These are phyloP conservation scores for Lenwebbia sp. DNA, from an alignment of 345 rosid genomes.

Conservation along the genomic window DNA sequence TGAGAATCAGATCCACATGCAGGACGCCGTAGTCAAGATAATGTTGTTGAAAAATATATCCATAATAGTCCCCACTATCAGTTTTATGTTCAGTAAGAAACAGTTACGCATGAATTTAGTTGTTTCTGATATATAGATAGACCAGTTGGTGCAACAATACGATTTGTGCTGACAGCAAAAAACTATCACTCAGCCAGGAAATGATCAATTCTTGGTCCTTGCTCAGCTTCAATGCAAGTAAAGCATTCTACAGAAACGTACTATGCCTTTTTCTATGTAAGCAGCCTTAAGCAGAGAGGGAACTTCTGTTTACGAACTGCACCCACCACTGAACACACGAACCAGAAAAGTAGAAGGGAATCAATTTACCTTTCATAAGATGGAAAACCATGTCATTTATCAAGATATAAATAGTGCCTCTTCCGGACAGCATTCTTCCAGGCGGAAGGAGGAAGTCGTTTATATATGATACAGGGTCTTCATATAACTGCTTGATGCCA, in stretches of 20 bases:
- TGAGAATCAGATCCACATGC: background rate
- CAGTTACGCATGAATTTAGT: background rate
- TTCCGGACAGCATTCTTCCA: constrained; percentile 66
- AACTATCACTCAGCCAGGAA: background rate
- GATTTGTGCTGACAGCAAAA: background rate
- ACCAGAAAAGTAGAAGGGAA: background rate
- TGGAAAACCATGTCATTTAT: constrained; percentile 60
- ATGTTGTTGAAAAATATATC: background rate
- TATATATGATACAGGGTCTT: constrained; percentile 58
- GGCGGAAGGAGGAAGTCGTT: constrained; percentile 56
- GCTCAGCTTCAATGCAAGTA: background rate
- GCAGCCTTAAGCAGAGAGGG: background rate
- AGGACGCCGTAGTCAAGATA: background rate
- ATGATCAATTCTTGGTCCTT: background rate
- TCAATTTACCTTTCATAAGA: constrained; percentile 44
- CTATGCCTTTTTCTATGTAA: background rate
- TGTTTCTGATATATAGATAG: background rate
- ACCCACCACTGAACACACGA: background rate
- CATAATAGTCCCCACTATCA: background rate
- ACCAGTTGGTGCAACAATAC: background rate
- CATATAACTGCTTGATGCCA: constrained; percentile 41
- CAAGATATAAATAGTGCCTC: constrained; percentile 59
- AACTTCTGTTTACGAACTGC: background rate
- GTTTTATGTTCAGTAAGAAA: background rate
- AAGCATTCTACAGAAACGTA: background rate